phyloP scores from a whole-genome alignment of 2,329 filamentous ascomycete species.

The Curvularia sp. region DNA sequence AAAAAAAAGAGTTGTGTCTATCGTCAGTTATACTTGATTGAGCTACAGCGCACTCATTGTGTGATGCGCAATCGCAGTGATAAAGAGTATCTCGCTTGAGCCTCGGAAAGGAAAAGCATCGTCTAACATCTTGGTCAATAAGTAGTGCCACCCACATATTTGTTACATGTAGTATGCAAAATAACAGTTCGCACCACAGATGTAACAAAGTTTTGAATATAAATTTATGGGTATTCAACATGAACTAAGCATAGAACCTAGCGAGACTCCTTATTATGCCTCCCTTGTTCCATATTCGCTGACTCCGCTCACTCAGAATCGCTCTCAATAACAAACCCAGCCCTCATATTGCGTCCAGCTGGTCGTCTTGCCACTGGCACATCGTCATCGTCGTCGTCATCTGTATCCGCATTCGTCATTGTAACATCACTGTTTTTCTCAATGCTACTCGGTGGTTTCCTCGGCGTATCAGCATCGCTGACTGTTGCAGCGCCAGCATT shows the following conservation, averaged over 20 bases:
- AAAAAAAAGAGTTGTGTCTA: no score
- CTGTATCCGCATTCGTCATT: slow-evolving; percentile 42
- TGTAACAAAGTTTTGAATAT: neutral
- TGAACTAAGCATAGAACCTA: slow-evolving; percentile 16
- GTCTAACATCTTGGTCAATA: neutral
- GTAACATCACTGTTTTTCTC: slow-evolving; percentile 28
- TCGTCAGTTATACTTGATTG: neutral
- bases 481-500: slow-evolving; percentile 25
- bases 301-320: slow-evolving; percentile 49
- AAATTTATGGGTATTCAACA: slow-evolving; percentile 35
- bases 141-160: no score
- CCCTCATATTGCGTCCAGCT: slow-evolving; percentile 49
- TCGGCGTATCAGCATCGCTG: slow-evolving; percentile 27
- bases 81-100: neutral
- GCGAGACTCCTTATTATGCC: slow-evolving; percentile 31
- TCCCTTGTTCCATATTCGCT: slow-evolving; percentile 1
- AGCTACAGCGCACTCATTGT: neutral
- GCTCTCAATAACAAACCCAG: slow-evolving; percentile 56
- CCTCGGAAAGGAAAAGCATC: neutral
- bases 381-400: slow-evolving; percentile 50
- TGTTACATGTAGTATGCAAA: no score
- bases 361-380: slow-evolving; percentile 46
- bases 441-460: slow-evolving; percentile 6
- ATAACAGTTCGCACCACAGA: neutral
- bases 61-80: neutral